Conservation (phyloP, 225 moss, liverwort and hornwort genomes). For the Pseudisothecium myosuroides region DNA sequence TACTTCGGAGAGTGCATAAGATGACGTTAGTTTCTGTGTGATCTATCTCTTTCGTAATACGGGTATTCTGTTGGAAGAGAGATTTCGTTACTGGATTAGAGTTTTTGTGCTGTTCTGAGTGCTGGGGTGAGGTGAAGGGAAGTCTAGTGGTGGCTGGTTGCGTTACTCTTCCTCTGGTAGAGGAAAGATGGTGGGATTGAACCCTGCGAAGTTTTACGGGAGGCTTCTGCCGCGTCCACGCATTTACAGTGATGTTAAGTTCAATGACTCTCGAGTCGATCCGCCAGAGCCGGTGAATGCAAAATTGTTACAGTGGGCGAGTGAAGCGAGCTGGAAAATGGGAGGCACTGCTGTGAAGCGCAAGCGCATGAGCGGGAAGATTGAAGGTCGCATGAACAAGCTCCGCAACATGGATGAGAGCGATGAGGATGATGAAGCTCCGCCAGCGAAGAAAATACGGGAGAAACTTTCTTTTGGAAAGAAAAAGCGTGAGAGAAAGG, state of each 20-base stretch:
- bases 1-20: neutral
- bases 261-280: slow-evolving; percentile 34
- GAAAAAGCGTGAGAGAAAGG: neutral
- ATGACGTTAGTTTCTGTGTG: neutral
- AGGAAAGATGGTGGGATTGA: slow-evolving; percentile 29
- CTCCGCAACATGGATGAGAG: slow-evolving; percentile 55
- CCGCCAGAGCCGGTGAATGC: slow-evolving; percentile 56
- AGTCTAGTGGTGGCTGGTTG: neutral
- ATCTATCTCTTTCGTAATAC: neutral
- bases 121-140: neutral
- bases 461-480: neutral
- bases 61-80: neutral
- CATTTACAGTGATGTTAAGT: slow-evolving; percentile 38
- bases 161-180: too few relatives aligned
- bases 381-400: slow-evolving; percentile 71
- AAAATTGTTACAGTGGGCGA: slow-evolving; percentile 50
- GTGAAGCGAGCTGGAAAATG: slow-evolving; percentile 71
- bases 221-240: slow-evolving; percentile 65
- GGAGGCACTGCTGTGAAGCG: slow-evolving; percentile 52
- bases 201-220: slow-evolving; percentile 67
- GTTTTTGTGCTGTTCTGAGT: neutral
- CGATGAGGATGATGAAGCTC: slow-evolving; percentile 8
- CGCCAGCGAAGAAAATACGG: neutral
- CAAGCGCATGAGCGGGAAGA: slow-evolving; percentile 65
- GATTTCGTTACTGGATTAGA: too few relatives aligned